These are phyloP conservation scores for Tausonia pullulans DNA, from an alignment of 1,284 basidiomycete species.

Conservation along the genomic window DNA sequence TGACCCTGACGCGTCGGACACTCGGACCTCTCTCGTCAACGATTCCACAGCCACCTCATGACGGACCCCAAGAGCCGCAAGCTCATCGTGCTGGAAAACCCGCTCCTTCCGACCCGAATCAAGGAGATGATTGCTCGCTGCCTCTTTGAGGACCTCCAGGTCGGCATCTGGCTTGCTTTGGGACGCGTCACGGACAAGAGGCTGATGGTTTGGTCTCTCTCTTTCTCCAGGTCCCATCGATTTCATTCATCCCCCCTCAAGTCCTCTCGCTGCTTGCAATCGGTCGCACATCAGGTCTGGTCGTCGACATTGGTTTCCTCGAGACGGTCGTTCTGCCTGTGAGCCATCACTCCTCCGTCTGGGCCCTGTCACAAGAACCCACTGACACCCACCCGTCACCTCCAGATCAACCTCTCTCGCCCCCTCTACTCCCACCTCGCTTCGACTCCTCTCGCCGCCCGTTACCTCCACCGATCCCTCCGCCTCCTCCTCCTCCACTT, in stretches of 20 bases:
- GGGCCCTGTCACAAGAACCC: background rate
- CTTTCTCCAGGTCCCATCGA: constrained; percentile 60
- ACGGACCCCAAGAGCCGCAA: constrained; percentile 89
- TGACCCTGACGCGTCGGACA: too few species aligned
- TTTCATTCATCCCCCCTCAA: constrained; percentile 83
- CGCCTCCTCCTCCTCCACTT: constrained; percentile 65
- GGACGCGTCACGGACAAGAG: background rate
- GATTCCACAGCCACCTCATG: constrained; percentile 57
- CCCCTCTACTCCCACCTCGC: constrained; percentile 69
- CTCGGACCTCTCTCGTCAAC: background rate
- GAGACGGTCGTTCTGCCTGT: constrained; percentile 83
- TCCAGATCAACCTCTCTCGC: constrained; percentile 73
- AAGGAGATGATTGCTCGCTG: constrained; percentile 78
- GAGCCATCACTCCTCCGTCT: constrained; percentile 27
- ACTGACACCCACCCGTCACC: background rate
- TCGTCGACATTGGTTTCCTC: constrained; percentile 81
- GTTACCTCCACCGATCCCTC: constrained; percentile 60
- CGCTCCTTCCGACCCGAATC: constrained; percentile 69
- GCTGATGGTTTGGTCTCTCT: background rate
- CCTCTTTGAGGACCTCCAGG: constrained; percentile 83
- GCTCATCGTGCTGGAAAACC: constrained; percentile 82
- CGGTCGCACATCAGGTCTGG: constrained; percentile 81
- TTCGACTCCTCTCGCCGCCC: constrained; percentile 71
- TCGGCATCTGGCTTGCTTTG: constrained; percentile 28
- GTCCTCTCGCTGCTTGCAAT: constrained; percentile 70